These are phyloP conservation scores for Drosera spatulata DNA, from an alignment of 179 eudicot species.

Conservation along the genomic window DNA sequence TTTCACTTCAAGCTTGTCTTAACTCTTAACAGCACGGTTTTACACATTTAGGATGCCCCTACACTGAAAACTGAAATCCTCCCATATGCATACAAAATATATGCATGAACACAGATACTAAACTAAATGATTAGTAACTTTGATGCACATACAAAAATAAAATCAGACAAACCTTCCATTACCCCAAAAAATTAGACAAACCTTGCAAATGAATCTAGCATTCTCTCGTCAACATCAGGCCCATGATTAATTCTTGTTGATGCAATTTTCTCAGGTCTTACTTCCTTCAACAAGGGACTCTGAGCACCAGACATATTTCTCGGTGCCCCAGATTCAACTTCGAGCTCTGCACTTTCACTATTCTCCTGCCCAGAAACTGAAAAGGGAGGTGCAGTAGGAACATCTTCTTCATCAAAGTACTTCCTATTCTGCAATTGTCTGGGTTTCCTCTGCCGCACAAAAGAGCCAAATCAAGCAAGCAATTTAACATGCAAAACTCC, in stretches of 20 bases:
- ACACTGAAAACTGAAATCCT: no score
- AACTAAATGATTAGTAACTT: no score
- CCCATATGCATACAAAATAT: no score
- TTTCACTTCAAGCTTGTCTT: no score
- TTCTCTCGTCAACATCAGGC: slow-evolving; percentile 16
- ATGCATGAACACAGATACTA: no score
- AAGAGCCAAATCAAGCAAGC: neutral
- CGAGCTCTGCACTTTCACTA: slow-evolving; percentile 13
- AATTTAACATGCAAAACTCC: no score
- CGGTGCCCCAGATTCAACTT: slow-evolving; percentile 10
- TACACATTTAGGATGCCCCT: no score
- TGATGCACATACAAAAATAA: no score
- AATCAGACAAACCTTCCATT: no score
- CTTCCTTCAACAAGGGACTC: slow-evolving; percentile 6
- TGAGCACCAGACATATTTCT: slow-evolving; percentile 7
- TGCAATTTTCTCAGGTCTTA: slow-evolving; percentile 11
- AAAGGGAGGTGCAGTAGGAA: slow-evolving; percentile 88
- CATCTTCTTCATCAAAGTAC: slow-evolving; percentile 29
- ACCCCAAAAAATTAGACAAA: slow-evolving; percentile 10
- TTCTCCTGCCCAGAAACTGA: slow-evolving; percentile 27
- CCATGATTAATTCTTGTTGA: slow-evolving; percentile 18
- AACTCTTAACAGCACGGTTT: no score
- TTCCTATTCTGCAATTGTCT: slow-evolving; percentile 16
- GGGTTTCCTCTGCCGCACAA: slow-evolving; percentile 6
- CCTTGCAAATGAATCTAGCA: slow-evolving; percentile 38